Evolutionary conservation across 2,329 filamentous ascomycete genomes (phyloP), one percentile per base, ranked within the genome.

Genomic region (Epichloe brachyelytri): DNA sequence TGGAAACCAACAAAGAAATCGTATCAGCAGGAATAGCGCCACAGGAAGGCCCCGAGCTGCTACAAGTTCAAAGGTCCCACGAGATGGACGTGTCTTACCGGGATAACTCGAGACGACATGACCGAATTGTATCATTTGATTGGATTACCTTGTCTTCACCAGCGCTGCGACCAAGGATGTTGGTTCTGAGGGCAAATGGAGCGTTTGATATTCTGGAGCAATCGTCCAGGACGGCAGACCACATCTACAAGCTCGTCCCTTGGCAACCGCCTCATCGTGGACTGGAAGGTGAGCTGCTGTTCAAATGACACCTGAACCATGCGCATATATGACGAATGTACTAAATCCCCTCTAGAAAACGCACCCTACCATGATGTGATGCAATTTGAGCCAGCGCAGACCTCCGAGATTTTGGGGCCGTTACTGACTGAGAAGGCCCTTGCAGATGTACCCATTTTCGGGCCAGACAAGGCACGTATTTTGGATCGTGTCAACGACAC

Each of bases 81-180:
- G 79, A 83, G 59, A 74, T 84, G 66, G 79, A 84, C 56, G 75
- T 79, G 46, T 71, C 74, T 17, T 82, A 76, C 56, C 67, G 71
- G 26, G 75, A 78, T 48, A 65, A 69, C 34, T 68, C 69, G 34
- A 69, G 73, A 56, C 76, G 76, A 62, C 72, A 75, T 57, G 77
- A 83, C 51, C 74, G 78, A 19, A 82, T 84, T 34, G 78, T 84
- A 7, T 83, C 80, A 0, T 84, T 84, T 61, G 81, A 85, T 60
- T 85, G 81, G 80, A 68, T 83, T 10, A 82, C 77, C 3, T 68
- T 82, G 45, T 71, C 74, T 11, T 78, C 76, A 3, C 69, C 77
- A 3, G 71, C 73, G 14, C 60, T 82, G 46, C 74, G 74, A 22
- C 78, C 79, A 33, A 72, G 80, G n/a, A 66, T 80, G 39, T 62